A percentile compares a stretch with the other conserved stretches of the same genome.
Evolutionary conservation across 192 early-diverging fungal species (phyloP).

Genomic region (Funneliformis mosseae): DNA sequence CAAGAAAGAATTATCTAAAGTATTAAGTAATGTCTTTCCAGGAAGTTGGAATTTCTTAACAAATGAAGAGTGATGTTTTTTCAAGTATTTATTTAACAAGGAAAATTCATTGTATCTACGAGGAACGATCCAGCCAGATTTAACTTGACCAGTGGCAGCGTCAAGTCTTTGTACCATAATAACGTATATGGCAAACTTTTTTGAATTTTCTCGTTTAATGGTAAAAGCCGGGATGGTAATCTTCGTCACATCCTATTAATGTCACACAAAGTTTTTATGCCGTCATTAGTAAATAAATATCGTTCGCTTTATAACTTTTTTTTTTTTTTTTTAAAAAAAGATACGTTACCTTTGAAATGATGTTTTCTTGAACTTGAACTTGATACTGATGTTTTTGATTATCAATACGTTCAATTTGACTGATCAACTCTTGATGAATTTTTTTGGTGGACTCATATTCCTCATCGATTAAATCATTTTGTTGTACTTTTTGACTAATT

Average conservation of each 20-base stretch:
- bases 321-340: too few relatives aligned
- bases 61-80: not conserved
- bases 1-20: not conserved
- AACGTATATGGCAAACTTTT: not conserved
- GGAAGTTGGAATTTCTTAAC: not conserved
- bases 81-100: not conserved
- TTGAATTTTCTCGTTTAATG: not conserved
- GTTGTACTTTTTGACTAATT: not conserved
- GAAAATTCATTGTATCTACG: constrained; percentile 6
- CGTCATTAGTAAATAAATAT: too few relatives aligned
- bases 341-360: not conserved
- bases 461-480: not conserved
- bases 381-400: constrained; percentile 1
- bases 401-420: not conserved
- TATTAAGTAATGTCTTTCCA: not conserved
- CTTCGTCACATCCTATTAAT: not conserved
- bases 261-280: not conserved
- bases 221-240: not conserved
- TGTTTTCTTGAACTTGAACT: not conserved
- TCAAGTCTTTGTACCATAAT: not conserved
- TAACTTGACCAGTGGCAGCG: not conserved
- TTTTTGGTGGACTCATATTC: not conserved
- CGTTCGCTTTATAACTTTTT: not conserved
- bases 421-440: not conserved
- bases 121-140: constrained; percentile 8